These are phyloP conservation scores for Spongispora temasekensis DNA, from an alignment of 1,284 basidiomycete genomes.

Conservation along the genomic window DNA sequence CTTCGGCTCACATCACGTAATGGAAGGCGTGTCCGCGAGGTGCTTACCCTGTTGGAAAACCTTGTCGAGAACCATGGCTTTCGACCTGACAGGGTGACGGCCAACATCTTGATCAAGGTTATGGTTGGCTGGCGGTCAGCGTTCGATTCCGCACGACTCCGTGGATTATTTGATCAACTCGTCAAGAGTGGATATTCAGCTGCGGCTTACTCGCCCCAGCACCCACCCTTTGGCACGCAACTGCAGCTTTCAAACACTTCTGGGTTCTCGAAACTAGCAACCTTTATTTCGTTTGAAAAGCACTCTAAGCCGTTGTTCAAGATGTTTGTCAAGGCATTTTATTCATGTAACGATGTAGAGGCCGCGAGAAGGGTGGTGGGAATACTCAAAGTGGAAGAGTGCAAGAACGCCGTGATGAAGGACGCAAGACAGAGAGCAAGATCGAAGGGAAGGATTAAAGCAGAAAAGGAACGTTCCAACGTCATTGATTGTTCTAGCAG, in stretches of 20 bases:
- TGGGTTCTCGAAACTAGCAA: conserved; percentile 36
- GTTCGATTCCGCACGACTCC: conserved; percentile 45
- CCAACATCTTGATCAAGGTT: conserved; percentile 62
- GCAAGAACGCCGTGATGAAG: conserved; percentile 12
- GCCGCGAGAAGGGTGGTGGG: conserved; percentile 56
- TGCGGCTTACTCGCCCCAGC: conserved; percentile 24
- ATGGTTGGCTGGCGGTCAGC: conserved; percentile 49
- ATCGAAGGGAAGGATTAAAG: conserved; percentile 20
- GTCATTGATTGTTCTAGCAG: background rate
- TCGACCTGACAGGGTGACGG: conserved; percentile 60
- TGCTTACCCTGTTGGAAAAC: conserved; percentile 41
- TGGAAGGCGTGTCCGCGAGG: conserved; percentile 44
- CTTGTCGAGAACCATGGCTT: conserved; percentile 47
- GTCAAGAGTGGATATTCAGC: conserved; percentile 57
- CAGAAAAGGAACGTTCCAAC: conserved; percentile 7
- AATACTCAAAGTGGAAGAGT: conserved; percentile 51
- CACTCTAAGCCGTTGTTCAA: conserved; percentile 67
- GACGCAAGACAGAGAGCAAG: conserved; percentile 21
- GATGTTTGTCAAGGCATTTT: conserved; percentile 69
- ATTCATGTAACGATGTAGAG: conserved; percentile 49
- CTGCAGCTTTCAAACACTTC: conserved; percentile 19
- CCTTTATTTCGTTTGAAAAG: conserved; percentile 49
- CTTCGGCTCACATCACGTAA: conserved; percentile 38
- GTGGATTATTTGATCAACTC: conserved; percentile 61
- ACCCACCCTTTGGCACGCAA: conserved; percentile 47